Conservation (phyloP, 495 filamentous ascomycete species). For the Neurospora sublineolata region DNA sequence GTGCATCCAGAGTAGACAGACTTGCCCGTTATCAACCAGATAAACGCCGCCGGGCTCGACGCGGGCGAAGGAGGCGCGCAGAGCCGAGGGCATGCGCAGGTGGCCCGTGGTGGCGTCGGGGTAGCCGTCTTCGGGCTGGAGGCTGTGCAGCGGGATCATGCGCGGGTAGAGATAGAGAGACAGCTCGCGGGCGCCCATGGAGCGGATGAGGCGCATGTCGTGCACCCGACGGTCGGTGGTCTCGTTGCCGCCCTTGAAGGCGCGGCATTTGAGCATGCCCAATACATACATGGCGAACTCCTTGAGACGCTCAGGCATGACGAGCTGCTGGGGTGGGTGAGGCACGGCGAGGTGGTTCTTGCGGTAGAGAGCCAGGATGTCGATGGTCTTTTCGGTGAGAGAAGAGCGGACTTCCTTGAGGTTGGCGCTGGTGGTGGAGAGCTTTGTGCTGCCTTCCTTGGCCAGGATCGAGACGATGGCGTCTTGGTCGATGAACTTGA, state of each 20-base stretch:
- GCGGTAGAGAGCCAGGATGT: constrained; percentile 86
- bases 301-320: constrained; percentile 91
- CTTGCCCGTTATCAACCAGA: constrained; percentile 92
- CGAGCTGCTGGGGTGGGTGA: constrained; percentile 84
- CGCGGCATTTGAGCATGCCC: constrained; percentile 79
- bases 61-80: constrained; percentile 76
- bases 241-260: constrained; percentile 89
- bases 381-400: constrained; percentile 85
- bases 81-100: constrained; percentile 63
- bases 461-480: constrained; percentile 78
- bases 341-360: constrained; percentile 71
- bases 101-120: constrained; percentile 73
- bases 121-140: constrained; percentile 80
- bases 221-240: constrained; percentile 84
- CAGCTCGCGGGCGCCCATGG: constrained; percentile 74
- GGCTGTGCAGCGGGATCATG: constrained; percentile 83
- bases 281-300: constrained; percentile 97
- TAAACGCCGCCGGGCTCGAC: constrained; percentile 96
- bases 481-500: constrained; percentile 92
- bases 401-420: constrained; percentile 80
- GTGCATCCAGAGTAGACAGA: constrained; percentile 86
- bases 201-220: constrained; percentile 80
- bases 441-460: constrained; percentile 80
- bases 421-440: constrained; percentile 52
- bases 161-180: constrained; percentile 91